A percentile compares a stretch with the other conserved stretches of the same genome.
Evolutionary conservation across 1,284 basidiomycete genomes (phyloP).

Genomic region (Rhodotorula sp.): DNA sequence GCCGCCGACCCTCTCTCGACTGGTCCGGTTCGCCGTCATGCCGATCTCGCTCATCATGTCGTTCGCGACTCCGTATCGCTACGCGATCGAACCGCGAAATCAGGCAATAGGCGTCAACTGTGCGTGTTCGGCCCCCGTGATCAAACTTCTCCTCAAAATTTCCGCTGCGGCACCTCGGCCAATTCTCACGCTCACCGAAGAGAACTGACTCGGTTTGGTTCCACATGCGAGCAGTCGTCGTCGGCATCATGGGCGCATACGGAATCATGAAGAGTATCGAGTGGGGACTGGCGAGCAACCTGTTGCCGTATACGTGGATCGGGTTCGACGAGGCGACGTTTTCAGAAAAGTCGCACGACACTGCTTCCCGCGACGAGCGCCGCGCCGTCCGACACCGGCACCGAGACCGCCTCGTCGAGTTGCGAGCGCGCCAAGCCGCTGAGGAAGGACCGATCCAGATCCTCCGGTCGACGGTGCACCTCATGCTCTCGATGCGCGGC

Average conservation of each 20-base stretch:
- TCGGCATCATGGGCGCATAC: conserved; percentile 35
- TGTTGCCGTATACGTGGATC: conserved; percentile 36
- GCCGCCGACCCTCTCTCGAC: conserved; percentile 12
- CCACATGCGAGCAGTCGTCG: conserved; percentile 5
- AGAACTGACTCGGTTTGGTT: background rate
- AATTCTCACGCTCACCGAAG: background rate
- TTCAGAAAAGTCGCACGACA: background rate
- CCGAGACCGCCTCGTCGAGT: conserved; percentile 2
- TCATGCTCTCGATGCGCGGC: conserved; percentile 34
- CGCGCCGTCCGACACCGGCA: background rate
- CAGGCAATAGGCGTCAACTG: conserved; percentile 32
- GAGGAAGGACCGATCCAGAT: conserved; percentile 17
- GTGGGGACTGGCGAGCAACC: conserved; percentile 30
- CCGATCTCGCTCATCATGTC: conserved; percentile 21
- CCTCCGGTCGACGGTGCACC: conserved; percentile 23
- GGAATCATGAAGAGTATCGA: conserved; percentile 34
- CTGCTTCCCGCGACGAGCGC: background rate
- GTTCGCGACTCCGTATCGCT: conserved; percentile 15
- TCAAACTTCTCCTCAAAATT: background rate
- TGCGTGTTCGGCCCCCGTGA: background rate
- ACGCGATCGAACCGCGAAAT: conserved; percentile 22
- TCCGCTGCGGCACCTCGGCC: background rate
- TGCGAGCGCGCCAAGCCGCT: conserved; percentile 15
- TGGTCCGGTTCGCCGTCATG: conserved; percentile 14
- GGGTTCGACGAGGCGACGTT: conserved; percentile 19